phyloP scores from a whole-genome alignment of 805 yeast genomes.

The Ogataea nitratoaversa region DNA sequence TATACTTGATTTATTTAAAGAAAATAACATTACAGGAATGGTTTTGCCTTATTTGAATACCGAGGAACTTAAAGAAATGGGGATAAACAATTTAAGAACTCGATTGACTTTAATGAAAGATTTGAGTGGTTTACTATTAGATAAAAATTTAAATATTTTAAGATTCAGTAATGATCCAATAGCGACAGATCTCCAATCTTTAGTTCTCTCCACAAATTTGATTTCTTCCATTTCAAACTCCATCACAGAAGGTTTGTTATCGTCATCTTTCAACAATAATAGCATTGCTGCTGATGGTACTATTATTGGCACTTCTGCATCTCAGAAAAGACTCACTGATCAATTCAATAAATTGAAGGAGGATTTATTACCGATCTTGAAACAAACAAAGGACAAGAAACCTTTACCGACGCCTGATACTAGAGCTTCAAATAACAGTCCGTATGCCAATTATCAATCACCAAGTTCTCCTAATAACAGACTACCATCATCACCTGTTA shows the following conservation, averaged over 20 bases:
- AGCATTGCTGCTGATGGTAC: not conserved
- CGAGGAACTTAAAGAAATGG: constrained; percentile 71
- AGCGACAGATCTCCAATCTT: constrained; percentile 22
- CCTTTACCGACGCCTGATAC: constrained; percentile 61
- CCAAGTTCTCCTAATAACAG: constrained; percentile 5
- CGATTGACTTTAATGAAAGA: constrained; percentile 59
- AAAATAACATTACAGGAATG: constrained; percentile 68
- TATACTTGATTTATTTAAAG: constrained; percentile 36
- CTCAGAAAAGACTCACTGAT: constrained; percentile 41
- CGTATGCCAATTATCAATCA: constrained; percentile 7
- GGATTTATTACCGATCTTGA: constrained; percentile 60
- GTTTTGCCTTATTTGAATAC: constrained; percentile 64
- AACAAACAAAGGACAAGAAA: constrained; percentile 57
- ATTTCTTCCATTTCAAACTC: constrained; percentile 21
- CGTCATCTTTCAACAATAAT: constrained; percentile 1
- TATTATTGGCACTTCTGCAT: constrained; percentile 2
- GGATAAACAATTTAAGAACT: constrained; percentile 47
- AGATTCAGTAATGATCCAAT: constrained; percentile 21
- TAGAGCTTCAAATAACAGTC: constrained; percentile 3
- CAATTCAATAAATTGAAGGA: constrained; percentile 54
- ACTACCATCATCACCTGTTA: constrained; percentile 7
- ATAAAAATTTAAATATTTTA: constrained; percentile 24
- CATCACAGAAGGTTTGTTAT: constrained; percentile 18
- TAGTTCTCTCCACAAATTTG: constrained; percentile 22
- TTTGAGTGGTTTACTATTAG: constrained; percentile 48